Evolutionary conservation across 441 rosid species (phyloP).

Genomic region (Croton setiger): DNA sequence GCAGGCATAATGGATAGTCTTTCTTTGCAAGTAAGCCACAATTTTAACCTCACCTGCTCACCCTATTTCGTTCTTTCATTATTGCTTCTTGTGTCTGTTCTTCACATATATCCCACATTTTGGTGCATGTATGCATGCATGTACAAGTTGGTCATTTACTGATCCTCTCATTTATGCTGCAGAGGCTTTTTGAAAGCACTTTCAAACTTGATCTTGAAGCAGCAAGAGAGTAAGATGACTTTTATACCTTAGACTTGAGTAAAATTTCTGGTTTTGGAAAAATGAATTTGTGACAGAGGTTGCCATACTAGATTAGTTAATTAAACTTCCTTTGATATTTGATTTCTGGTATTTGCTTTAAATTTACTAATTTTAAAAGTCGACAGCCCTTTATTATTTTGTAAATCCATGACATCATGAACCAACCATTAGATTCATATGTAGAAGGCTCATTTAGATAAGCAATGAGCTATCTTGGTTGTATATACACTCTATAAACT

Average conservation of each 20-base stretch:
- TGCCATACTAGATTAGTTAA: conserved; percentile 2
- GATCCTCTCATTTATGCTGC: conserved; percentile 30
- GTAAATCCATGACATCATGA: conserved; percentile 8
- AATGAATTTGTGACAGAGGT: not conserved
- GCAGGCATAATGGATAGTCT: conserved; percentile 77
- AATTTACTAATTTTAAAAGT: conserved; percentile 9
- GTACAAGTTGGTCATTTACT: conserved; percentile 6
- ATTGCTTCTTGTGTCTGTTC: not conserved
- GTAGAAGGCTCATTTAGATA: conserved; percentile 6
- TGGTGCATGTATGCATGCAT: not conserved
- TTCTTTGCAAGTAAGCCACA: conserved; percentile 68
- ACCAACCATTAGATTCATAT: not conserved
- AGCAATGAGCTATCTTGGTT: not conserved
- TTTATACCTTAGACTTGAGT: conserved; percentile 9
- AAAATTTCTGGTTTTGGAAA: conserved; percentile 2
- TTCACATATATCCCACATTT: not conserved
- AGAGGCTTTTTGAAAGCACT: conserved; percentile 90
- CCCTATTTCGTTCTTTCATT: not conserved
- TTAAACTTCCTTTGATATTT: not conserved
- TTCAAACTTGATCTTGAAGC: conserved; percentile 85
- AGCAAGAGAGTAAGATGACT: conserved; percentile 72
- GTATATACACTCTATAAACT: not conserved
- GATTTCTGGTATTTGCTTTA: conserved; percentile 9
- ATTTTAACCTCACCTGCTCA: no score
- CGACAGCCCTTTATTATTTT: not conserved